Evolutionary conservation across 805 yeast species (phyloP).

Genomic region (Cyberlindnera mrakii): DNA sequence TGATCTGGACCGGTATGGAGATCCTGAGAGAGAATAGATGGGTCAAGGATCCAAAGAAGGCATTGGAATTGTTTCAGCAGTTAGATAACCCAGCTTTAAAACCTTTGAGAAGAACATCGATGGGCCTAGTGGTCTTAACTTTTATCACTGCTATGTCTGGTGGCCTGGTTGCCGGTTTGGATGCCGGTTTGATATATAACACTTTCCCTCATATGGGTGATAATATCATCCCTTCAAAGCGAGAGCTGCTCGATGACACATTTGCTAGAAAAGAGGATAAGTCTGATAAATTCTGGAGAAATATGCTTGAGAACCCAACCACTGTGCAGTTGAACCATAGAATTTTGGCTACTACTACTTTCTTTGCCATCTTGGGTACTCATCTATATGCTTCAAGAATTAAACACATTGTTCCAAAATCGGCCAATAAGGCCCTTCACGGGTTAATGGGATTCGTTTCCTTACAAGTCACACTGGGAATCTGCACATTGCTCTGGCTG

Average conservation of each 20-base stretch:
- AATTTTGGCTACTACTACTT: constrained; percentile 75
- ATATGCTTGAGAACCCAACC: constrained; percentile 88
- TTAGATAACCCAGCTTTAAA: constrained; percentile 57
- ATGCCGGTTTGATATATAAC: constrained; percentile 94
- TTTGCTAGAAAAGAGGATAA: constrained; percentile 62
- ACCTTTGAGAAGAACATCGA: constrained; percentile 49
- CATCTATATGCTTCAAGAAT: constrained; percentile 62
- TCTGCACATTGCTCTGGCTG: constrained; percentile 73
- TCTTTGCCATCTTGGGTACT: constrained; percentile 59
- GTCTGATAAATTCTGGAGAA: constrained; percentile 85
- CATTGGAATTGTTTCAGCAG: constrained; percentile 46
- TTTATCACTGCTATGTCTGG: constrained; percentile 95
- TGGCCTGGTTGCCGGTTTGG: constrained; percentile 96
- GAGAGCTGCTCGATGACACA: constrained; percentile 71
- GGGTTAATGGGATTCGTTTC: constrained; percentile 78
- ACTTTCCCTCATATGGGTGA: constrained; percentile 98
- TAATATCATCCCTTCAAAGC: constrained; percentile 61
- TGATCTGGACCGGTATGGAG: constrained; percentile 86
- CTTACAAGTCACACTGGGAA: constrained; percentile 81
- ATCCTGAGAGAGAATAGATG: constrained; percentile 70
- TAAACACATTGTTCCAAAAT: constrained; percentile 49
- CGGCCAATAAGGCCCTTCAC: constrained; percentile 51
- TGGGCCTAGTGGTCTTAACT: constrained; percentile 58
- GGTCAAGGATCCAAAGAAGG: constrained; percentile 56
- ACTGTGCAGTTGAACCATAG: constrained; percentile 93